phyloP scores from a whole-genome alignment of 1,284 basidiomycete genomes.

The Leccinum huronense region DNA sequence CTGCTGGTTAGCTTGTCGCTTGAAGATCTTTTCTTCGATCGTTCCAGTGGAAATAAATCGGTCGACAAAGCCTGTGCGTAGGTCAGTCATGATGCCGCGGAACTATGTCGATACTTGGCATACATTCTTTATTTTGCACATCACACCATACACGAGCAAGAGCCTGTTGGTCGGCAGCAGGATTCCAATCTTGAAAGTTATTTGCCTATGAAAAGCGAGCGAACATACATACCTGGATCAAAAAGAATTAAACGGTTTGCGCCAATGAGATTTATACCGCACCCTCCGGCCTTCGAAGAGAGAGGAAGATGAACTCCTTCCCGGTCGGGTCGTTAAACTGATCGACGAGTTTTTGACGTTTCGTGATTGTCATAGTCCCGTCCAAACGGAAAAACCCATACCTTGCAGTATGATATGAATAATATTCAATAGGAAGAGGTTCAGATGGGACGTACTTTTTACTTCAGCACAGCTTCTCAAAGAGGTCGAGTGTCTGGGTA shows the following conservation, averaged over 20 bases:
- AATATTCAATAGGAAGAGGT: neutral
- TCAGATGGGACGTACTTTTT: conserved; percentile 62
- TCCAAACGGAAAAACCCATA: conserved; percentile 94
- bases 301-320: conserved; percentile 96
- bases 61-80: conserved; percentile 83
- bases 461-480: conserved; percentile 81
- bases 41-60: conserved; percentile 97
- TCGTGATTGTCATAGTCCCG: conserved; percentile 90
- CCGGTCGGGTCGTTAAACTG: conserved; percentile 96
- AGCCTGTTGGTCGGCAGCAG: conserved; percentile 97
- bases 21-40: conserved; percentile 99
- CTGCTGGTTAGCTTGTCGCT: conserved; percentile 94
- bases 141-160: conserved; percentile 99
- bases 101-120: conserved; percentile 26
- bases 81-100: conserved; percentile 5
- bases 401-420: conserved; percentile 43
- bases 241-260: conserved; percentile 96
- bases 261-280: conserved; percentile 97
- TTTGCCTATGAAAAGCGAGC: neutral
- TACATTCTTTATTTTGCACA: conserved; percentile 99
- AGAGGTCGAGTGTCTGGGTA: conserved; percentile 94
- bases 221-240: conserved; percentile 70
- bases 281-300: conserved; percentile 96
- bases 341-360: conserved; percentile 97
- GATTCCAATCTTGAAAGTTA: conserved; percentile 84